These are phyloP conservation scores for Nemania bipapillata DNA, from an alignment of 2,329 filamentous ascomycete species.

Conservation along the genomic window DNA sequence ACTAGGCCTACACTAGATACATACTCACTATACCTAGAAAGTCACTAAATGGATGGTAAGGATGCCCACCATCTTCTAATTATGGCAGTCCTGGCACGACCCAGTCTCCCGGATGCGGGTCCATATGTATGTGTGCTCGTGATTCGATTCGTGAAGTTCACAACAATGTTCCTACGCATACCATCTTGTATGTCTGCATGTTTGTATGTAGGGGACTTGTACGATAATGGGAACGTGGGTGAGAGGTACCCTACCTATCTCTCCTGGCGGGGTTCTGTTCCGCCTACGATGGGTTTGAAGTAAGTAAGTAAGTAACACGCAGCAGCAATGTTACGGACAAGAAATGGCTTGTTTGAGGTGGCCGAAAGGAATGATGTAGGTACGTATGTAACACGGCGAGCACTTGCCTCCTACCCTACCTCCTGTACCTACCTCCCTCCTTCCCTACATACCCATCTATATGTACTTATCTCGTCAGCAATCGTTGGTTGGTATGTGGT, in stretches of 20 bases:
- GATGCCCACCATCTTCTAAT: conserved; percentile 40
- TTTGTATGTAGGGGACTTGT: background rate
- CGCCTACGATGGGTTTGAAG: background rate
- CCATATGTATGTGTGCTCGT: conserved; percentile 27
- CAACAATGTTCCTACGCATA: background rate
- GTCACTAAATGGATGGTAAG: conserved; percentile 25
- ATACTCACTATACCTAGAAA: conserved; percentile 31
- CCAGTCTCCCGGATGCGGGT: conserved; percentile 44
- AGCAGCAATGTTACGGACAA: conserved; percentile 16
- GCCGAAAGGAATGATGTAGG: conserved; percentile 9
- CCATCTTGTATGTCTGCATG: background rate
- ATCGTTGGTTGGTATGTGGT: conserved; percentile 15
- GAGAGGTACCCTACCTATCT: background rate
- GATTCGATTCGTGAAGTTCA: conserved; percentile 32
- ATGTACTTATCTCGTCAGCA: conserved; percentile 21
- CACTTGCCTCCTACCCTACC: too few species aligned
- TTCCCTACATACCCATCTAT: too few species aligned
- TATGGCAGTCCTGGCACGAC: conserved; percentile 44
- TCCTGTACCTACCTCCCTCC: too few species aligned
- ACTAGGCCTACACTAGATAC: background rate
- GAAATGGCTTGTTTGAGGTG: conserved; percentile 25
- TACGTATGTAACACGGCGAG: too few species aligned
- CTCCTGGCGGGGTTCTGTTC: conserved; percentile 3
- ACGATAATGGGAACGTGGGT: conserved; percentile 15
- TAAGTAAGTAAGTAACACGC: conserved; percentile 21